Evolutionary conservation across 2,329 filamentous ascomycete species (phyloP).

Genomic region (Davidsoniella neocaledoniae): DNA sequence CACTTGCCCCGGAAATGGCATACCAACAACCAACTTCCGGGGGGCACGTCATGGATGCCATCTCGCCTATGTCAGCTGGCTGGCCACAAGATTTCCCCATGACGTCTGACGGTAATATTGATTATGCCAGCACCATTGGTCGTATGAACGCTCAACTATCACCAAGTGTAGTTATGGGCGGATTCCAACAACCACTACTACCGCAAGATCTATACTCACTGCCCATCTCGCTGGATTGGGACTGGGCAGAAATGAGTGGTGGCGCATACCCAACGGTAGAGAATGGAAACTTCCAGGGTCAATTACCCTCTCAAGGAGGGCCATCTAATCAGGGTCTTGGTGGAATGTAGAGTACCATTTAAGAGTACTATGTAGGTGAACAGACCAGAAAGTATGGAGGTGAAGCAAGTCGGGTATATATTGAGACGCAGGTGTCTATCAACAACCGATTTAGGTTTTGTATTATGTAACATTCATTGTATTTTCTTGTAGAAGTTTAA

Average conservation of each 20-base stretch:
- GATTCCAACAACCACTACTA: constrained; percentile 70
- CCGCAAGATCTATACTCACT: constrained; percentile 90
- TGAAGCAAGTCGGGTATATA: no score
- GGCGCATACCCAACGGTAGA: constrained; percentile 47
- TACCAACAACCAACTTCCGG: constrained; percentile 6
- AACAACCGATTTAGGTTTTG: no score
- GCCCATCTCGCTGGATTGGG: constrained; percentile 93
- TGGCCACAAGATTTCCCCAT: constrained; percentile 32
- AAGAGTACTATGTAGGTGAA: background rate
- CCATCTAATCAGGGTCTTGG: no score
- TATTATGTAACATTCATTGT: no score
- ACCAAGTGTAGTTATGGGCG: constrained; percentile 17
- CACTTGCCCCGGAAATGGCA: constrained; percentile 5
- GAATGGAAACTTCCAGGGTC: constrained; percentile 34
- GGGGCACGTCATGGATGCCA: constrained; percentile 6
- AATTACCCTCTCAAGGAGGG: background rate
- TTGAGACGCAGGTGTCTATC: no score
- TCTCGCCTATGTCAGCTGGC: constrained; percentile 19
- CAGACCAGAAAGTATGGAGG: no score
- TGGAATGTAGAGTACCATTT: background rate
- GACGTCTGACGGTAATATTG: constrained; percentile 14
- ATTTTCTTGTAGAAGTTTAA: no score
- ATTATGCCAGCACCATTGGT: constrained; percentile 12
- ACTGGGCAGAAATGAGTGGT: constrained; percentile 52
- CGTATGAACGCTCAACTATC: constrained; percentile 11